Conservation (phyloP, 2,329 filamentous ascomycete genomes). For the Ceratocystiopsis sp. region DNA sequence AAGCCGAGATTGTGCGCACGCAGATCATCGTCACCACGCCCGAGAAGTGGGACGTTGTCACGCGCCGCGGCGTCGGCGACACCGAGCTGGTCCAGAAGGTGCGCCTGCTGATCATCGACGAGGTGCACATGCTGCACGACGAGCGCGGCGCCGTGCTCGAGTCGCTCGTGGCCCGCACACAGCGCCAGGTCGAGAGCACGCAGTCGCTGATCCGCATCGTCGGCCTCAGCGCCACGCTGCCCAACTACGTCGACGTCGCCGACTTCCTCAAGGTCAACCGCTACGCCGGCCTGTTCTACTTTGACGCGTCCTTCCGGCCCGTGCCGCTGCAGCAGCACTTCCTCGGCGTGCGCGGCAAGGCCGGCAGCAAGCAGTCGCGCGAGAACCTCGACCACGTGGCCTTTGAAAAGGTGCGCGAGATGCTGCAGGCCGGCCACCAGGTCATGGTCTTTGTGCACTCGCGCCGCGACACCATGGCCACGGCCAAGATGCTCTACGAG, state of each 20-base stretch:
- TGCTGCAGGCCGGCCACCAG: conserved; percentile 85
- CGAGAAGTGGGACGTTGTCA: conserved; percentile 99
- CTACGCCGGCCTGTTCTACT: conserved; percentile 86
- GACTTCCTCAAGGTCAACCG: conserved; percentile 96
- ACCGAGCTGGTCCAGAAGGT: conserved; percentile 97
- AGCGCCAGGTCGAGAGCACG: conserved; percentile 93
- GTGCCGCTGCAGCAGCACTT: conserved; percentile 97
- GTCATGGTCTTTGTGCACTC: conserved; percentile 99
- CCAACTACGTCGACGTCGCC: conserved; percentile 92
- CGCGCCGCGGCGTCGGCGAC: conserved; percentile 89
- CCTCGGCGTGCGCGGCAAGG: conserved; percentile 84
- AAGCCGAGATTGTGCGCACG: conserved; percentile 85
- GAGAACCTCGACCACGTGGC: conserved; percentile 78
- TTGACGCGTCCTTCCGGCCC: conserved; percentile 86
- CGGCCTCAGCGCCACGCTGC: conserved; percentile 84
- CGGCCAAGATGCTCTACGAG: conserved; percentile 70
- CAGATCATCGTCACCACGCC: conserved; percentile 98
- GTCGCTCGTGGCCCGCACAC: conserved; percentile 83
- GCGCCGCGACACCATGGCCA: conserved; percentile 79
- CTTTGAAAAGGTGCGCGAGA: conserved; percentile 88
- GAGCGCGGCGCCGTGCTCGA: conserved; percentile 92
- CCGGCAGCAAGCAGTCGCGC: conserved; percentile 60
- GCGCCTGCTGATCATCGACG: conserved; percentile 87
- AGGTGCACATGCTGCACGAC: conserved; percentile 98
- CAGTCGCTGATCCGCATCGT: conserved; percentile 94